Percentiles rank a stretch among this genome's conserved stretches.
Evolutionary conservation across 768 basidiomycete species (phyloP).

Genomic region (Chalciporus piperatus): DNA sequence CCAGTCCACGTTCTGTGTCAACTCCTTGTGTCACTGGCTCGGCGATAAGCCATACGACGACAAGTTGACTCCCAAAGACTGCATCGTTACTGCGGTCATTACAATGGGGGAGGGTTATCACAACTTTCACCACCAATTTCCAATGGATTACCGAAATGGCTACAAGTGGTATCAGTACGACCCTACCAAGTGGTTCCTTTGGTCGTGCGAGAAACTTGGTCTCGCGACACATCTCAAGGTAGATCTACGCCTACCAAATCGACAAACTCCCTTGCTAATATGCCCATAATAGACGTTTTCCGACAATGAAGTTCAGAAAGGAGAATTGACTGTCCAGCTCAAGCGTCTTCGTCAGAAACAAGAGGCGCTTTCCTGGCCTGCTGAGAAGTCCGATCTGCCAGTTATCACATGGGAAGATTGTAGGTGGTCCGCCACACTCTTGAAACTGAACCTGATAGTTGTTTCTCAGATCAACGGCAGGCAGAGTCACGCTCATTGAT

Average conservation of each 20-base stretch:
- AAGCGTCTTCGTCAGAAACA: slow-evolving; percentile 76
- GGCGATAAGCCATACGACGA: slow-evolving; percentile 88
- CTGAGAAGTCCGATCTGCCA: slow-evolving; percentile 69
- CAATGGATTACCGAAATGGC: slow-evolving; percentile 92
- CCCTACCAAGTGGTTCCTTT: slow-evolving; percentile 85
- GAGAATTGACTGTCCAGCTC: slow-evolving; percentile 87
- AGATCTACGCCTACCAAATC: background rate
- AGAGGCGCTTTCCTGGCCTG: slow-evolving; percentile 74
- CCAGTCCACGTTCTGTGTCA: slow-evolving; percentile 90
- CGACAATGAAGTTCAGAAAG: slow-evolving; percentile 72
- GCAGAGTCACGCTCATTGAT: slow-evolving; percentile 74
- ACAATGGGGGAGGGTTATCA: slow-evolving; percentile 97
- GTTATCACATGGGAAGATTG: slow-evolving; percentile 83
- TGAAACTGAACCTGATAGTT: background rate
- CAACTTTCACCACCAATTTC: slow-evolving; percentile 95
- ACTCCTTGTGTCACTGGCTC: slow-evolving; percentile 92
- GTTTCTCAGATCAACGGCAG: slow-evolving; percentile 66
- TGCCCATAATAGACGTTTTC: slow-evolving; percentile 37
- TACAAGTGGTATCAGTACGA: slow-evolving; percentile 87
- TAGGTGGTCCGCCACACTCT: slow-evolving; percentile 32
- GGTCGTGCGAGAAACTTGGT: slow-evolving; percentile 43
- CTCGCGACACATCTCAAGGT: slow-evolving; percentile 53
- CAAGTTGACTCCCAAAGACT: slow-evolving; percentile 89
- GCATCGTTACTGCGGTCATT: slow-evolving; percentile 78
- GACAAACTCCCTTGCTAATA: no score